Evolutionary conservation across 345 rosid species (phyloP), one percentile per base, ranked within the genome.

Genomic region (Clausena lansium): DNA sequence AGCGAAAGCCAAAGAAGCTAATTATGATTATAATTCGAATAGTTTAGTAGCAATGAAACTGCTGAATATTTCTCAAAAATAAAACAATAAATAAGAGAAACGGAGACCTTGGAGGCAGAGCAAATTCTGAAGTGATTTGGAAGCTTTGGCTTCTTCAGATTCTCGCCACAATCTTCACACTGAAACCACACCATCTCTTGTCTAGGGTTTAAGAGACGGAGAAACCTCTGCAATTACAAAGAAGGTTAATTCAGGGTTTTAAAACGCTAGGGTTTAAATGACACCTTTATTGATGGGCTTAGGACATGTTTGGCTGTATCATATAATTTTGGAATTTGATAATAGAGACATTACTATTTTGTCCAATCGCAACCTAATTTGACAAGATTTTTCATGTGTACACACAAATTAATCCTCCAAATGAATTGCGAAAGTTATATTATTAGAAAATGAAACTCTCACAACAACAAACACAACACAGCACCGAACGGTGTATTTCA

Each of bases 101-200:
- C 6, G 14, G 10, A 64, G 35, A 92, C 98, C 98, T 87, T 92
- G 52, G 79, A 58, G 65, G 99, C 97, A 68, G 93, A 86, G 88
- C 98, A 96, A 64, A 87, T 87, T 39, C 97, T 75, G 86, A 94
- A 96, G 79, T 96, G 99, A 85, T 80, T 81, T 39, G 89, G 84
- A 59, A 96, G 83, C 87, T 95, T 96, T 38, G 99, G 99, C 69
- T 96, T 96, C 95, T 96, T 96, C 79, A 95, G 86, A 78, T 85
- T 85, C 84, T 89, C 97, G 20, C 99, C 99, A 69, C 98, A 95
- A 68, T 92, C 99, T 75, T 95, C 98, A 79, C 99, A 95, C 87
- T 93, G 99, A 82, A 95, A 93, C 99, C 99, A 95, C 80, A 95
- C 98, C 98, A 95, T 95, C 76, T 73, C 22, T 72, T 62, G n/a